Conservation (phyloP, 345 rosid species). For the Nephelium lappaceum region DNA sequence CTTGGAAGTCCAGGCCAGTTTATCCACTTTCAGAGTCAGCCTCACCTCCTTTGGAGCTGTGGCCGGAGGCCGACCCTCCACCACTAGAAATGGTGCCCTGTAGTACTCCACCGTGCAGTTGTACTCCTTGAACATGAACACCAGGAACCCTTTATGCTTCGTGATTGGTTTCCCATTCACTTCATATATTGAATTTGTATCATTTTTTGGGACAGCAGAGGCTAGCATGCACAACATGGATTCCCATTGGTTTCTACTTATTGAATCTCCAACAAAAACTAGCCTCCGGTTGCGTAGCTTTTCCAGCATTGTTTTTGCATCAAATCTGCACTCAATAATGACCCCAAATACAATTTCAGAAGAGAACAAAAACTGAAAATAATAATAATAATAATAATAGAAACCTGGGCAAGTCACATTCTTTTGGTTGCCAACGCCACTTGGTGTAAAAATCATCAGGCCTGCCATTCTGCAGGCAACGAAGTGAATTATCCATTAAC, state of each 20-base stretch:
- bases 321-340: conserved; percentile 47
- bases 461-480: conserved; percentile 64
- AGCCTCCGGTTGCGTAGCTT: conserved; percentile 56
- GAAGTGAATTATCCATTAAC: conserved; percentile 52
- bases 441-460: conserved; percentile 64
- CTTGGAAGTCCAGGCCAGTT: conserved; percentile 57
- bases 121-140: conserved; percentile 65
- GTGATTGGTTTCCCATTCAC: conserved; percentile 73
- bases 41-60: conserved; percentile 53
- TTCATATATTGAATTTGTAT: conserved; percentile 57
- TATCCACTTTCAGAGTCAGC: conserved; percentile 60
- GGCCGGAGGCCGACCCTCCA: conserved; percentile 57
- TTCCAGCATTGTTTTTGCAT: conserved; percentile 65
- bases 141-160: conserved; percentile 74
- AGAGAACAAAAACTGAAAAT: not conserved
- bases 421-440: conserved; percentile 72
- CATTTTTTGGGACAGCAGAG: conserved; percentile 47
- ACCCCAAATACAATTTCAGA: not conserved
- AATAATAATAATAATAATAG: not conserved
- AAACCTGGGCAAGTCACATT: conserved; percentile 64
- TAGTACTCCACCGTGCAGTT: conserved; percentile 88
- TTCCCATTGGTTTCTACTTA: conserved; percentile 93
- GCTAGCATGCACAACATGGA: conserved; percentile 83
- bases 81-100: conserved; percentile 65
- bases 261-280: conserved; percentile 79